Evolutionary conservation across 306 rosid genomes (phyloP).

Genomic region (Phaseolus lunatus): DNA sequence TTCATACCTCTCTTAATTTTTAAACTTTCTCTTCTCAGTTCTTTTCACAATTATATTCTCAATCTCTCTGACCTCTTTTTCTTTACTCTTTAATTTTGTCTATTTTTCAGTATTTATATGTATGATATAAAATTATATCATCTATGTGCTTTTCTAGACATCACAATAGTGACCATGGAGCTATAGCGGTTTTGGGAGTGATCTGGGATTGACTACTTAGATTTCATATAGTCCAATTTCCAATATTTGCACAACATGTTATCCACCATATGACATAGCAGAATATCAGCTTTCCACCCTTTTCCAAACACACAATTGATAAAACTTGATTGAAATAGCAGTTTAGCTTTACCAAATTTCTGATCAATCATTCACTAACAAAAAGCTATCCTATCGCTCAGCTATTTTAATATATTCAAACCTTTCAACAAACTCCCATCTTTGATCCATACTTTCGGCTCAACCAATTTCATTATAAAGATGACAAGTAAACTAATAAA

Average conservation of each 20-base stretch:
- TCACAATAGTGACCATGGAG: too few species aligned
- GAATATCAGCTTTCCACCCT: background rate
- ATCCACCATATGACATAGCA: background rate
- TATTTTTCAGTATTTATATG: too few species aligned
- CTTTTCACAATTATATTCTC: too few species aligned
- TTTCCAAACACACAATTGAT: background rate
- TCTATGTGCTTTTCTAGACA: too few species aligned
- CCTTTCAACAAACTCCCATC: background rate
- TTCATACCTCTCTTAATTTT: background rate
- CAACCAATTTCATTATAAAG: background rate
- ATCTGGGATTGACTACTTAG: too few species aligned
- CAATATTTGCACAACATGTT: background rate
- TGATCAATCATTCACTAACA: background rate
- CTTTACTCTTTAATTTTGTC: too few species aligned
- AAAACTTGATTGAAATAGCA: background rate
- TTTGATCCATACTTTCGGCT: constrained; percentile 21
- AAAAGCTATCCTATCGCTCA: constrained; percentile 3
- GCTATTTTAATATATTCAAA: constrained; percentile 6
- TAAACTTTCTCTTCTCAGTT: too few species aligned
- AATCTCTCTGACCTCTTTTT: too few species aligned
- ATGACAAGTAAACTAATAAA: constrained; percentile 1
- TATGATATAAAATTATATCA: too few species aligned
- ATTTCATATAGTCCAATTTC: too few species aligned
- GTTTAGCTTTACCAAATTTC: constrained; percentile 1
- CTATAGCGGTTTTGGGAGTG: too few species aligned